Evolutionary conservation across 768 basidiomycete species (phyloP), one percentile per base, ranked within the genome.

Genomic region (Mycena rebaudengoi): DNA sequence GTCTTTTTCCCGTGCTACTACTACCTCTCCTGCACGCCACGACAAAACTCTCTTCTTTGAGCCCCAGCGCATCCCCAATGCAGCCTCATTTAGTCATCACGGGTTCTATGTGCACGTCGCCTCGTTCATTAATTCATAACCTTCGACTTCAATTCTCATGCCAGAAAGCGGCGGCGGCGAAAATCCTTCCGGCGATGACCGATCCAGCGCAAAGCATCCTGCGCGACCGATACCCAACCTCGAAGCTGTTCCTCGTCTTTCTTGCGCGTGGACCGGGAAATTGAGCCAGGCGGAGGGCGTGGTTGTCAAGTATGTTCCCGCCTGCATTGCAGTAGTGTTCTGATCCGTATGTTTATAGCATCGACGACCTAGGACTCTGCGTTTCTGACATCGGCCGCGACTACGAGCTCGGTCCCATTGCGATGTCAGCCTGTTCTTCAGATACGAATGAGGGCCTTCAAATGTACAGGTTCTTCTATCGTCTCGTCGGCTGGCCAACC

Each of bases 31-130:
- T 67, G 1, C 52, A 60, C 10, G 33, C 52, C n/a, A 63, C 66
- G 23, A 23, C 61, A 29, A 53, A 20, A 14, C 66, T 63, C n/a
- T 35, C 65, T 13, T 7, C 29, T 0, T 53, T 53, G 20, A 50
- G 37, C n/a, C 54, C 55, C 45, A 16, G 51, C 21, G 14, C 33
- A 1, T 7, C 56, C 6, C 39, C 30, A 13, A 39, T 50, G 12
- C 56, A 35, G 13, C 66, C 66, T 7, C 66, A 67, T 59, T 44
- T 67, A 7, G 56, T 58, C 5, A 49, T 67, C 8, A 56, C 53
- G 10, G 66, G 61, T 28, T 63, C 66, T 5, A 52, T 11, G 13
- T 59, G 64, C 61, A 26, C 6, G 48, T 20, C 35, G n/a, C 33
- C 8, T 1, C 26, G 7, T 26, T 52, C 12, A 10, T 16, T 40